These are phyloP conservation scores for Phycomyces blakesleeanus DNA, from an alignment of 192 early-diverging fungal species.

Conservation along the genomic window DNA sequence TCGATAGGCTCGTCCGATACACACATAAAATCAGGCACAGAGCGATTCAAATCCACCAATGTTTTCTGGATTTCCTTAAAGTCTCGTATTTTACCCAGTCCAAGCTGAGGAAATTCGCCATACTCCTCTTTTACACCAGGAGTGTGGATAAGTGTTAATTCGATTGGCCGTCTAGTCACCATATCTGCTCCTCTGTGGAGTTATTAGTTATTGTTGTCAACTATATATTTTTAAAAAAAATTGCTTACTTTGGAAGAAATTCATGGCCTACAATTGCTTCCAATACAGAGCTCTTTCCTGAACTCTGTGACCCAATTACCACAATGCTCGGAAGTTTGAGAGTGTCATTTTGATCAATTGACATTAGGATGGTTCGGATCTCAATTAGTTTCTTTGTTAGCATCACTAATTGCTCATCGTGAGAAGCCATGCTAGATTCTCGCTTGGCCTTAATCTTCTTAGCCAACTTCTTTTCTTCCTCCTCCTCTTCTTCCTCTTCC, in stretches of 20 bases:
- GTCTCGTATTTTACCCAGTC: conserved; percentile 87
- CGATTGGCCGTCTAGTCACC: conserved; percentile 79
- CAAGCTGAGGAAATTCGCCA: conserved; percentile 77
- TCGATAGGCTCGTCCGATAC: conserved; percentile 77
- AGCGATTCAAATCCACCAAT: conserved; percentile 89
- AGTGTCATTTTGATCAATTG: conserved; percentile 69
- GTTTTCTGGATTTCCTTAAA: conserved; percentile 89
- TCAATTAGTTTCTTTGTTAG: conserved; percentile 92
- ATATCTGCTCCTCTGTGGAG: conserved; percentile 60
- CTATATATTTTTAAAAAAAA: neutral
- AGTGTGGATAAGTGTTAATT: conserved; percentile 77
- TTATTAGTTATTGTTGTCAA: neutral
- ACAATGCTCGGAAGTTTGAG: conserved; percentile 88
- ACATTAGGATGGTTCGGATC: conserved; percentile 87
- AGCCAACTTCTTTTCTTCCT: neutral
- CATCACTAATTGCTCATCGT: conserved; percentile 76
- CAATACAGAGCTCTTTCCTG: conserved; percentile 78
- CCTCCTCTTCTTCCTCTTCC: conserved; percentile 30
- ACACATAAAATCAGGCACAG: conserved; percentile 87
- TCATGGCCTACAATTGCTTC: conserved; percentile 83
- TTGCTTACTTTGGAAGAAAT: conserved; percentile 69
- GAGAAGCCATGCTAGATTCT: conserved; percentile 37
- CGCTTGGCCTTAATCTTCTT: neutral
- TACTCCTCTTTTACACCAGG: conserved; percentile 70
- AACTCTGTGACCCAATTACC: conserved; percentile 78